Evolutionary conservation across 768 basidiomycete species (phyloP).

Genomic region (Aureoboletus auriporus): DNA sequence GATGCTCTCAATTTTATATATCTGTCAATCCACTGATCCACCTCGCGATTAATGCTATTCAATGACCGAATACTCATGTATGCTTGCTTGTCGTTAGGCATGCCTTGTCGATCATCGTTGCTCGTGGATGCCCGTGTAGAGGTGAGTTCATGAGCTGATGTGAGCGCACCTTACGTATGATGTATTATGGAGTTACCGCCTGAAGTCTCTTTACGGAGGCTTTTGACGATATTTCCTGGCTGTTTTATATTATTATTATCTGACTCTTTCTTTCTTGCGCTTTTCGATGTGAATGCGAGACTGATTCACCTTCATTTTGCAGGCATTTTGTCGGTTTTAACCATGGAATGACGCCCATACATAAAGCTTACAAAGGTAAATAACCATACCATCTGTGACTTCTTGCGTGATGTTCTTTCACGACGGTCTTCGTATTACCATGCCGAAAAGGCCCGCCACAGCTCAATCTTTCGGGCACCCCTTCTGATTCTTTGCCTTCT

Average conservation of each 20-base stretch:
- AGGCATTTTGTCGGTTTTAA: neutral
- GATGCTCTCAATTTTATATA: conserved; percentile 57
- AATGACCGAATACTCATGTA: neutral
- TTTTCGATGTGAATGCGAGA: neutral
- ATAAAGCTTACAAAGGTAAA: conserved; percentile 6
- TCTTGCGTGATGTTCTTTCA: conserved; percentile 34
- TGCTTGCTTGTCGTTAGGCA: conserved; percentile 2
- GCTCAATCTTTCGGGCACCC: conserved; percentile 83
- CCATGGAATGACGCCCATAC: no score
- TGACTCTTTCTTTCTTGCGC: conserved; percentile 37
- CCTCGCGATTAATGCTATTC: neutral
- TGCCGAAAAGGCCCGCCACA: conserved; percentile 95
- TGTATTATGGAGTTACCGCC: conserved; percentile 81
- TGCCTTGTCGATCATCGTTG: neutral
- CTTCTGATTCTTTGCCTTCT: conserved; percentile 44
- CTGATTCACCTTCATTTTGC: conserved; percentile 1
- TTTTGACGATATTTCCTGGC: conserved; percentile 75
- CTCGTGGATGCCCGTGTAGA: neutral
- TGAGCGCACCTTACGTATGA: neutral
- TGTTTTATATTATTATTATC: conserved; percentile 59
- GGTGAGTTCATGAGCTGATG: conserved; percentile 5
- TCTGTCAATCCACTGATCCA: conserved; percentile 64
- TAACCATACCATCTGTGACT: neutral
- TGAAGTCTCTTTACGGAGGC: conserved; percentile 42
- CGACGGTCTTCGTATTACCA: conserved; percentile 87